These are phyloP conservation scores for Populus hybrid DNA, from an alignment of 441 rosid genomes.

Conservation along the genomic window DNA sequence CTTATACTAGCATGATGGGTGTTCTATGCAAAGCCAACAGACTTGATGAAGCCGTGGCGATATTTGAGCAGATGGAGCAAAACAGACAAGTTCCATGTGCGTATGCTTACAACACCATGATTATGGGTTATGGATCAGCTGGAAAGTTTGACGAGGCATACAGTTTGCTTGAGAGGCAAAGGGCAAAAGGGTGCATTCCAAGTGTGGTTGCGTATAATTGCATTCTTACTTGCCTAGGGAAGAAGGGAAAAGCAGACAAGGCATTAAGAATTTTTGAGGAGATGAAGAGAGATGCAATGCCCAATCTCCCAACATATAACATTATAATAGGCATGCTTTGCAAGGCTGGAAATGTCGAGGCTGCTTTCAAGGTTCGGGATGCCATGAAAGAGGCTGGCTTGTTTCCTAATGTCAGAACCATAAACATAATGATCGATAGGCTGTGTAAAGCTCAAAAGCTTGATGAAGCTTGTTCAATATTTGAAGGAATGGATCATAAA, in stretches of 20 bases:
- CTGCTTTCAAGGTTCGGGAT: conserved; percentile 65
- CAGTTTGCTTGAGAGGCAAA: conserved; percentile 75
- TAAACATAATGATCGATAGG: conserved; percentile 91
- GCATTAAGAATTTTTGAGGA: conserved; percentile 70
- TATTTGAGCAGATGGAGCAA: conserved; percentile 78
- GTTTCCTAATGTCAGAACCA: conserved; percentile 78
- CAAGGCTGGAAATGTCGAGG: conserved; percentile 64
- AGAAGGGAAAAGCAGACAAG: conserved; percentile 57
- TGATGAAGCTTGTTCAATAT: conserved; percentile 75
- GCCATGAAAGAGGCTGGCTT: conserved; percentile 82
- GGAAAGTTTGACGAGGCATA: conserved; percentile 85
- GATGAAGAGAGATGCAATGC: conserved; percentile 82
- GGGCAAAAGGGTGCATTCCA: conserved; percentile 86
- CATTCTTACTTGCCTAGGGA: conserved; percentile 87
- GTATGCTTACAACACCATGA: conserved; percentile 92
- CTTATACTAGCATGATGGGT: conserved; percentile 86
- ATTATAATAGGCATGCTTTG: conserved; percentile 79
- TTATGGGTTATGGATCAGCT: conserved; percentile 88
- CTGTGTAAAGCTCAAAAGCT: conserved; percentile 84
- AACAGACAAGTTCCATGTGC: conserved; percentile 71
- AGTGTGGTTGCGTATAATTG: conserved; percentile 83
- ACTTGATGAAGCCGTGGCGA: conserved; percentile 73
- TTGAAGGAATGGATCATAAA: conserved; percentile 68
- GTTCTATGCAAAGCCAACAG: conserved; percentile 79
- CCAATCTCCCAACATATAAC: conserved; percentile 74